Conservation (phyloP, 208 protist genomes). For the Leishmania major region DNA sequence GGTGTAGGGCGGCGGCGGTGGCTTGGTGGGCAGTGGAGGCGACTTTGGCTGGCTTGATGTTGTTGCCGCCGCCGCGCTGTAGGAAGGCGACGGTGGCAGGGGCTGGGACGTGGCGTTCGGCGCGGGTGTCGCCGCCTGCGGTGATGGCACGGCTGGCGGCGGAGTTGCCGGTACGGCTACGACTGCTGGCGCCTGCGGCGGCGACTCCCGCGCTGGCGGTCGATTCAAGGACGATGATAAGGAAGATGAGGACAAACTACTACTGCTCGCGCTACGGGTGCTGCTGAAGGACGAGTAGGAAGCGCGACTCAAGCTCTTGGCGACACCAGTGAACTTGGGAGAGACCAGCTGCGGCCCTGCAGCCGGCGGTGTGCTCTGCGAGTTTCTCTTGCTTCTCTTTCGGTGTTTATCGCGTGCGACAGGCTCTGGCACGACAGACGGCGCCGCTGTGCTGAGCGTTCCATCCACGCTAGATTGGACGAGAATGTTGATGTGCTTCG, state of each 20-base stretch:
- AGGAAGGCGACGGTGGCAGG: conserved; percentile 4
- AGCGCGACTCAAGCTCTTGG: conserved; percentile 18
- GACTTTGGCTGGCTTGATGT: background rate
- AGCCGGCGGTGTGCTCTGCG: background rate
- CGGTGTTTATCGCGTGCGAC: background rate
- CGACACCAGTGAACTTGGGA: background rate
- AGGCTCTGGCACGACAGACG: background rate
- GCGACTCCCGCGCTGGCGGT: background rate
- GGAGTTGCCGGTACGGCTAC: background rate
- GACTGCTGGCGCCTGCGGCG: background rate
- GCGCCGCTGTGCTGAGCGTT: conserved; percentile 30
- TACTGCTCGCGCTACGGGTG: conserved; percentile 25
- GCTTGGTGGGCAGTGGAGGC: background rate
- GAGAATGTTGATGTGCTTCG: conserved; percentile 75
- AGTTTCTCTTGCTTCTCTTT: background rate
- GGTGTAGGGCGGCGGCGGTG: background rate
- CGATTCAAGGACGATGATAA: conserved; percentile 9
- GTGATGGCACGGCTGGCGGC: background rate
- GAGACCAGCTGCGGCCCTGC: background rate
- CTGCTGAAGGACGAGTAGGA: conserved; percentile 24
- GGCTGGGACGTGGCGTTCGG: background rate
- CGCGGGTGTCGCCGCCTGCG: background rate
- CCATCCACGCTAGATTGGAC: conserved; percentile 80
- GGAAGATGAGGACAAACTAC: conserved; percentile 16
- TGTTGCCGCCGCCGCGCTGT: conserved; percentile 1